Evolutionary conservation across 805 yeast genomes (phyloP).

Genomic region (Wickerhamomyces strasburgensis): DNA sequence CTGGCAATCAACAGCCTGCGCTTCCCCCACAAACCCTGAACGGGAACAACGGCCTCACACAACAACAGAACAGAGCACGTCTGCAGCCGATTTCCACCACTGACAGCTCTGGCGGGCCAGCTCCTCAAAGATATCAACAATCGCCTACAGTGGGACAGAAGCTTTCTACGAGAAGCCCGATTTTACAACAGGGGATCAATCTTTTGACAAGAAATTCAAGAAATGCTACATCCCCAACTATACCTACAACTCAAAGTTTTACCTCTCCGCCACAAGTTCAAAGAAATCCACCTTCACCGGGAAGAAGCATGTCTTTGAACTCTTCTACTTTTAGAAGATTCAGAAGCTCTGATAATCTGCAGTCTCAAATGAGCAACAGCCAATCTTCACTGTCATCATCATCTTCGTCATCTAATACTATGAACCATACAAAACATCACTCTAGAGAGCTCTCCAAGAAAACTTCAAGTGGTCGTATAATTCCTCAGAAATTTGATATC

Average conservation of each 20-base stretch:
- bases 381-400: slow-evolving; percentile 1
- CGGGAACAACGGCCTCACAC: no score
- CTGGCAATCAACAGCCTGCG: no score
- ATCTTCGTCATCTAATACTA: slow-evolving; percentile 1
- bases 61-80: slow-evolving; percentile 4
- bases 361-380: neutral
- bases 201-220: slow-evolving; percentile 28
- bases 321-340: slow-evolving; percentile 29
- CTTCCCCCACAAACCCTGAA: no score
- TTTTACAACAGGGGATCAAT: slow-evolving; percentile 33
- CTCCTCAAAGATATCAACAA: slow-evolving; percentile 18
- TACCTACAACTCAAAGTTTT: slow-evolving; percentile 1
- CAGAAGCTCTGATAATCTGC: slow-evolving; percentile 25
- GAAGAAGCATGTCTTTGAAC: slow-evolving; percentile 32
- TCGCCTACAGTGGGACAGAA: slow-evolving; percentile 11
- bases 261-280: neutral
- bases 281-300: slow-evolving; percentile 19
- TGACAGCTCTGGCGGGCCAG: slow-evolving; percentile 13
- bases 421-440: slow-evolving; percentile 26
- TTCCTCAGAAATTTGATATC: slow-evolving; percentile 42
- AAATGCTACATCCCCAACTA: slow-evolving; percentile 21
- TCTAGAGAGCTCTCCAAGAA: slow-evolving; percentile 29
- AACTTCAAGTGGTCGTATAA: slow-evolving; percentile 39
- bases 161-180: slow-evolving; percentile 29
- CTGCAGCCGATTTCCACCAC: slow-evolving; percentile 18